These are phyloP conservation scores for Sclerospora graminicola DNA, from an alignment of 352 stramenopile species.

Conservation along the genomic window DNA sequence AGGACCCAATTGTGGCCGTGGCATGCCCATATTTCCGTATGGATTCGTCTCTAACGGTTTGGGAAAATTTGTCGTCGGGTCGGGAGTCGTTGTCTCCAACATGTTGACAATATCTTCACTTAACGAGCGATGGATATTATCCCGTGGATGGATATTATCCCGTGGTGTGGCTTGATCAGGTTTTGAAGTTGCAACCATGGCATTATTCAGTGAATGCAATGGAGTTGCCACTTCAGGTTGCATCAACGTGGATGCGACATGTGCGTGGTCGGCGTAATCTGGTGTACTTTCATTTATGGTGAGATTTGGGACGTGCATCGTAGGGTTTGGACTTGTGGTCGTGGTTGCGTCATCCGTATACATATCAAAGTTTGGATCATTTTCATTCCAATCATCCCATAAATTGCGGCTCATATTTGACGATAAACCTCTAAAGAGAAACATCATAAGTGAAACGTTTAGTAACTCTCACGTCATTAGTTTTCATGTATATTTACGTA, in stretches of 20 bases:
- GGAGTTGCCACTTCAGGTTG: background rate
- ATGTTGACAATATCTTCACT: conserved; percentile 76
- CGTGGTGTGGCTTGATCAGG: too few relatives aligned
- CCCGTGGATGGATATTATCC: conserved; percentile 19
- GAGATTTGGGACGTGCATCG: too few relatives aligned
- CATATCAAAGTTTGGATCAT: conserved; percentile 57
- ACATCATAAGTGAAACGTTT: background rate
- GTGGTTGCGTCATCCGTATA: conserved; percentile 37
- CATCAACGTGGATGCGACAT: too few relatives aligned
- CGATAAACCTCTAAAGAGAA: conserved; percentile 41
- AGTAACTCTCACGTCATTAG: background rate
- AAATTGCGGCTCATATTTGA: conserved; percentile 78
- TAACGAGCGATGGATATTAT: conserved; percentile 40
- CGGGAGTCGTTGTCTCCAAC: conserved; percentile 37
- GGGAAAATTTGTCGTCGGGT: conserved; percentile 21
- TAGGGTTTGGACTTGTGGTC: conserved; percentile 16
- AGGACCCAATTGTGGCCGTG: too few relatives aligned
- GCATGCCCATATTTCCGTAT: conserved; percentile 7
- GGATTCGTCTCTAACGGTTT: conserved; percentile 22
- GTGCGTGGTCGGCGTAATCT: too few relatives aligned
- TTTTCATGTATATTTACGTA: conserved; percentile 16
- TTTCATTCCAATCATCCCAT: conserved; percentile 85
- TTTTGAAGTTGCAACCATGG: too few relatives aligned
- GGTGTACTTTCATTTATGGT: too few relatives aligned
- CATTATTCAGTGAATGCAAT: too few relatives aligned